Percentiles rank a stretch among this genome's conserved stretches.
Evolutionary conservation across 2,329 filamentous ascomycete species (phyloP).

Genomic region (Ophiosphaerella korrae): DNA sequence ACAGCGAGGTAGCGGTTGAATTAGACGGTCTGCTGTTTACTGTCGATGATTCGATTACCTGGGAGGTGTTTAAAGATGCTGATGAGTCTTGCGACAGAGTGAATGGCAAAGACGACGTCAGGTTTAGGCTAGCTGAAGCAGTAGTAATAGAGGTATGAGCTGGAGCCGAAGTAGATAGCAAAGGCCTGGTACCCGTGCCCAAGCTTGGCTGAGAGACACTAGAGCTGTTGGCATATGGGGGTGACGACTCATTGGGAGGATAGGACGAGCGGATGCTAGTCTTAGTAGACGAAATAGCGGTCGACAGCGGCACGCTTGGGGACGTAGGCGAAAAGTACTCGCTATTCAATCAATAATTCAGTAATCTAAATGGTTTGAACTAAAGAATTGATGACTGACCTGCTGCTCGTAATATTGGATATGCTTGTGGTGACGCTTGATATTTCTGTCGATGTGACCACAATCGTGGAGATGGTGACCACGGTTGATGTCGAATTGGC

Average conservation of each 20-base stretch:
- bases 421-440: not conserved
- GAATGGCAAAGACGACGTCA: not conserved
- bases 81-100: not conserved
- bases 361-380: not conserved
- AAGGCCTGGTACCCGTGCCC: constrained; percentile 5
- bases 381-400: constrained; percentile 11
- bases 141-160: not conserved
- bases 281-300: constrained; percentile 10
- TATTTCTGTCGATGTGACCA: constrained; percentile 7
- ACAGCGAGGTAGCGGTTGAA: not conserved
- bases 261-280: constrained; percentile 5
- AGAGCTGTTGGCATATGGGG: constrained; percentile 18
- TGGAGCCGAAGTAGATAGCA: not conserved
- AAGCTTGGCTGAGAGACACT: not conserved
- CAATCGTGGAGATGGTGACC: constrained; percentile 7
- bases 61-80: constrained; percentile 4
- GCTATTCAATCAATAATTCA: not conserved
- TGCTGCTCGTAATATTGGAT: constrained; percentile 3
- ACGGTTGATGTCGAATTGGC: constrained; percentile 1
- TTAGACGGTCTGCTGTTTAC: not conserved
- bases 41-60: constrained; percentile 2
- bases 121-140: not conserved
- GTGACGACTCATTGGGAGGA: constrained; percentile 3
- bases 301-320: constrained; percentile 8
- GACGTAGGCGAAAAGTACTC: constrained; percentile 6